These are phyloP conservation scores for Trichoderma guizhouense DNA, from an alignment of 2,329 filamentous ascomycete genomes.

Conservation along the genomic window DNA sequence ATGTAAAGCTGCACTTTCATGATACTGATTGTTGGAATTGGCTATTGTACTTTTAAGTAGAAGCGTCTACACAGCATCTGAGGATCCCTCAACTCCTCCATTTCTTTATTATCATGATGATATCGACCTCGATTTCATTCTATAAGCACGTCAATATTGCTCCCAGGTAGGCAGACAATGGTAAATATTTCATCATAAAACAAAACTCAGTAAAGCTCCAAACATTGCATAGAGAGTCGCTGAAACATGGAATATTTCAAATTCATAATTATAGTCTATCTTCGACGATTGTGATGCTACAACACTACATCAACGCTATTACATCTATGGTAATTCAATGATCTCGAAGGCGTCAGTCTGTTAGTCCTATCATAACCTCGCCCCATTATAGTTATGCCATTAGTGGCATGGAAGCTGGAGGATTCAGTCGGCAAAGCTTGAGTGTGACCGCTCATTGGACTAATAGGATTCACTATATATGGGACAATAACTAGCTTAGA, in stretches of 20 bases:
- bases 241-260: background rate
- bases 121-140: background rate
- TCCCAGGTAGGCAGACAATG: background rate
- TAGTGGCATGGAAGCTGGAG: background rate
- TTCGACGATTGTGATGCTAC: background rate
- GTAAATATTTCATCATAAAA: background rate
- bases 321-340: background rate
- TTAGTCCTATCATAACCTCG: background rate
- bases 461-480: background rate
- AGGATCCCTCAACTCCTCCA: background rate
- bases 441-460: background rate
- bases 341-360: background rate
- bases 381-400: background rate
- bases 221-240: background rate
- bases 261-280: background rate
- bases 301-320: background rate
- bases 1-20: background rate
- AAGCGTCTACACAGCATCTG: background rate
- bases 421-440: background rate
- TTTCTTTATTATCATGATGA: background rate
- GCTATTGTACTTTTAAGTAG: background rate
- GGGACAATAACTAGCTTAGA: background rate
- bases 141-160: background rate
- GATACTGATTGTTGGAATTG: background rate
- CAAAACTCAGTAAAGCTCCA: background rate